Base-by-base conservation (phyloP, 345 rosid species). In the Gossypium arboreum region DNA sequence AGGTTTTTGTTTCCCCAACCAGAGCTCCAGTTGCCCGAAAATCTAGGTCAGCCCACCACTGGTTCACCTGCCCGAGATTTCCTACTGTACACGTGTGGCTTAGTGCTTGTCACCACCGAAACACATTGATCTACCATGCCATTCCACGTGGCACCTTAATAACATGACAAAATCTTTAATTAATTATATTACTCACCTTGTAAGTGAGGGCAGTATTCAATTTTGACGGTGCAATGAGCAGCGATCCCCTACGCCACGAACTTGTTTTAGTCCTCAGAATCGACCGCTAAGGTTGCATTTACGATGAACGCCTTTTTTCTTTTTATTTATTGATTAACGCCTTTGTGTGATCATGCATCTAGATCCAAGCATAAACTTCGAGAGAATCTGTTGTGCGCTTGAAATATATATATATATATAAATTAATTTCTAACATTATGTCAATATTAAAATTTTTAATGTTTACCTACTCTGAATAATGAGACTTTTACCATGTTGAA, bases 1-100 rank as follows among this genome's bases (percentile, higher is more conserved):
- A 83, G 82, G 87, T 63, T 69, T 29, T 76, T 60, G 85, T 79
- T 72, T 78, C 85, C 80, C 75, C 72, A 12, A 52, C 75, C 51
- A 7, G 64, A 39, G 71, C 70, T 78, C 29, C 64, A 6, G 41
- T 76, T 77, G 80, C 79, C 83, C 80, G 76, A 24, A 71, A 47
- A 25, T 44, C 55, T 2, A 78, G 85, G 85, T 65, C 81, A 63
- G 71, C 73, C 65, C 54, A 58, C 71, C 74, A 65, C 45, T 68
- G 39, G 17, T 13, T 12, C 12, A 44, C 48, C 16, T 61, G 51
- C 61, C 59, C 71, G 11, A 69, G 39, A 20, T 16, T 15, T 9
- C 3, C 1, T 25, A 59, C 60, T 45, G 48, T 73, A 81, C 89
- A 84, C 91, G 88, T 83, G 88, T 82, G 64, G 6, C 24, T 41